Evolutionary conservation across 768 basidiomycete species (phyloP).

Genomic region (Leccinum aurantiacum): DNA sequence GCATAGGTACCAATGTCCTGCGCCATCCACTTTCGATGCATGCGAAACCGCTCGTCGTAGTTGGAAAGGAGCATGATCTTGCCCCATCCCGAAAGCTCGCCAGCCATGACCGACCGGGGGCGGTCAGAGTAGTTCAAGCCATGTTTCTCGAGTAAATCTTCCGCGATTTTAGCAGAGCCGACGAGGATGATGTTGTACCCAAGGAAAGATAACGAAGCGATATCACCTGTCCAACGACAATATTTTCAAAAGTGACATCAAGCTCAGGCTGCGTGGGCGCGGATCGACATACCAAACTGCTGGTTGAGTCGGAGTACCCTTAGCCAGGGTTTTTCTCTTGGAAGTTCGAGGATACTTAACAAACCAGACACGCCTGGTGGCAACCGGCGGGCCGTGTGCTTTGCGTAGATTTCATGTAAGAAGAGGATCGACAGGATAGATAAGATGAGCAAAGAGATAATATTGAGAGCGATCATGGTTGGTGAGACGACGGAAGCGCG

Average conservation of each 20-base stretch:
- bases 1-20: conserved; percentile 16
- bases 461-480: no score
- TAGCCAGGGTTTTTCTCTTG: conserved; percentile 13
- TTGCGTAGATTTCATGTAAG: conserved; percentile 3
- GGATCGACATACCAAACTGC: conserved; percentile 9
- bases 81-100: conserved; percentile 22
- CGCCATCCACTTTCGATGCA: conserved; percentile 20
- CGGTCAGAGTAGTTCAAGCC: conserved; percentile 41
- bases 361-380: conserved; percentile 20
- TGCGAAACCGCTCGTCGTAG: conserved; percentile 15
- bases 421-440: neutral
- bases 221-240: conserved; percentile 10
- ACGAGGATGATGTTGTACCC: conserved; percentile 42
- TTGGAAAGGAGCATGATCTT: conserved; percentile 21
- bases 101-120: conserved; percentile 21
- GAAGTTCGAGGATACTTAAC: conserved; percentile 11
- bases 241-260: neutral
- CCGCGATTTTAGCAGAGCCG: conserved; percentile 41
- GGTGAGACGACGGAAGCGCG: no score
- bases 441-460: neutral
- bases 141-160: conserved; percentile 48
- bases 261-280: neutral
- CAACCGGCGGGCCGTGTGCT: conserved; percentile 1
- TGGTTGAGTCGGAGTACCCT: conserved; percentile 10
- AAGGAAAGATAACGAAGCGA: conserved; percentile 11